Base-by-base conservation (phyloP, 164 flowering plant species). In the Liriodendron chinense region DNA sequence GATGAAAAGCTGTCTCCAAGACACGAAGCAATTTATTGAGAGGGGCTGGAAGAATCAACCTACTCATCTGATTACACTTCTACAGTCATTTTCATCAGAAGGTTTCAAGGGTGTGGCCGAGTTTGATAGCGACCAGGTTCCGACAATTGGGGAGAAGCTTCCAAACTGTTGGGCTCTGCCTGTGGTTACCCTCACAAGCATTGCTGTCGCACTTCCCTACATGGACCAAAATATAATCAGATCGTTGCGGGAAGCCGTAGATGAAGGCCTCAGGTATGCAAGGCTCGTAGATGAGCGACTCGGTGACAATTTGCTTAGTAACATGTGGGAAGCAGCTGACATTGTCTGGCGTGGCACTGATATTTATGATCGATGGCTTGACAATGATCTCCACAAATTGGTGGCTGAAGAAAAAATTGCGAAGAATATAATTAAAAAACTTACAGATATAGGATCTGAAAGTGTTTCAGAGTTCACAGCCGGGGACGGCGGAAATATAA, bases 161-260 rank as follows among this genome's bases (percentile, higher is more conserved):
- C 87, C 87, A 0, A 84, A 88, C 22, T 81, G 86, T 76, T 91
- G 93, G 96, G 86, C 87, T 72, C 89, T 91, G 66, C 89, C 93
- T 22, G 68, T 89, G 43, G 91, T 84, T 77, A 90, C 93, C 69
- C 82, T 91, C 47, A 76, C 89, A 43, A 82, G 83, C 82, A 87
- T 90, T 68, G 89, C 88, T 47, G 66, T 89, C 28, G 84, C 94
- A 62, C 83, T 87, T 61, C 90, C 92, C 23, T 69, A 75, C 69
- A 79, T 83, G 20, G 81, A 83, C 9, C 18, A 47, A 0, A 0
- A 43, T 21, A 49, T 23, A 21, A 62, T 68, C 0, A 77, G 86
- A 48, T 61, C 69, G 71, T 66, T 90, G 56, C 71, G 80, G 9
- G 9, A 13, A 7, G 73, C 82, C 3, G 88, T 89, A 7, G 62